phyloP scores from a whole-genome alignment of 2,329 filamentous ascomycete genomes.

The Macroventuria anomochaeta region DNA sequence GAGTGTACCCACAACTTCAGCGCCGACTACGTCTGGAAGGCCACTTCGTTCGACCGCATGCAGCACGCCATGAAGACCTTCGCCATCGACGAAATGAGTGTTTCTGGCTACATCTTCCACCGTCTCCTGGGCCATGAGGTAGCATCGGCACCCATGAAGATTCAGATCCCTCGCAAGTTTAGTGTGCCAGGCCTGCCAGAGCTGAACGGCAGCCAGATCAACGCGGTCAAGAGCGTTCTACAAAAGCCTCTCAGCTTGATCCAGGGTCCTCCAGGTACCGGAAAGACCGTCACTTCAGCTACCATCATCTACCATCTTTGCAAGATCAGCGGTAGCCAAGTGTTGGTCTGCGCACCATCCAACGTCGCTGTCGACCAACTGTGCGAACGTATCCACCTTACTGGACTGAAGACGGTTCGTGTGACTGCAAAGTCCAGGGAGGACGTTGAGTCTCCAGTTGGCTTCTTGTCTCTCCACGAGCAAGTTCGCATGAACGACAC shows the following conservation, averaged over 20 bases:
- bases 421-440: constrained; percentile 98
- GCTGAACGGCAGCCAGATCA: constrained; percentile 93
- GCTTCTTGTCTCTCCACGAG: constrained; percentile 92
- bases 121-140: constrained; percentile 95
- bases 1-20: constrained; percentile 98
- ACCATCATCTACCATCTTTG: constrained; percentile 98
- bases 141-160: constrained; percentile 92
- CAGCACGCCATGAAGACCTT: constrained; percentile 99
- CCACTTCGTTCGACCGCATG: constrained; percentile 99
- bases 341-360: constrained; percentile 94
- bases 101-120: constrained; percentile 98
- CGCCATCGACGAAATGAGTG: constrained; percentile 95
- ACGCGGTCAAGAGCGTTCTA: constrained; percentile 92
- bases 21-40: constrained; percentile 99
- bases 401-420: constrained; percentile 93
- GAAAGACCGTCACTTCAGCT: constrained; percentile 97
- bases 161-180: constrained; percentile 94
- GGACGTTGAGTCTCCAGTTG: constrained; percentile 97
- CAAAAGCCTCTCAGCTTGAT: constrained; percentile 95
- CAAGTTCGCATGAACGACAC: constrained; percentile 98
- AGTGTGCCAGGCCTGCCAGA: constrained; percentile 93
- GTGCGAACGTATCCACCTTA: constrained; percentile 94
- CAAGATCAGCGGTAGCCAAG: constrained; percentile 92
- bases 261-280: constrained; percentile 94
- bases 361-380: constrained; percentile 99